phyloP scores from a whole-genome alignment of 192 early-diverging fungal species.

The Kickxella alabastrina region DNA sequence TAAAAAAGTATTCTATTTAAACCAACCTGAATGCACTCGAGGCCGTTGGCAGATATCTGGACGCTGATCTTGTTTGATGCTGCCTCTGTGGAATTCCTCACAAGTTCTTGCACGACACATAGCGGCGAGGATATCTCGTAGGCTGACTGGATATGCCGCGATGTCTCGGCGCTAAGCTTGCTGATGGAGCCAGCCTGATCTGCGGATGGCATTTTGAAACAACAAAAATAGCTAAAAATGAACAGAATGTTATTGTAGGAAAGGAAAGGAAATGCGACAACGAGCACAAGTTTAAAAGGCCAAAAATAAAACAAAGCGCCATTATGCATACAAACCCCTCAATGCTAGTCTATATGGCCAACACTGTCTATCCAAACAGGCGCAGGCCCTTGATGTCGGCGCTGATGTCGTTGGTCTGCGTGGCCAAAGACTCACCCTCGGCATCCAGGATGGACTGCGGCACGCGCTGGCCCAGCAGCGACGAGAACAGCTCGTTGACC shows the following conservation, averaged over 20 bases:
- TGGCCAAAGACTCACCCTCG: constrained; percentile 26
- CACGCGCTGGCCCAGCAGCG: constrained; percentile 70
- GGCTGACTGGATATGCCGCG: constrained; percentile 24
- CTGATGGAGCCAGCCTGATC: not conserved
- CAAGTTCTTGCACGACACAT: constrained; percentile 33
- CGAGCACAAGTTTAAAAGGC: no score
- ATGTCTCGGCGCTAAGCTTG: constrained; percentile 9
- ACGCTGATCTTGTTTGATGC: constrained; percentile 18
- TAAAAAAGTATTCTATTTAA: no score
- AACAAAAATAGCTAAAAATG: no score
- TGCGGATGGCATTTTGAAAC: no score
- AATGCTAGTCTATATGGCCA: not conserved
- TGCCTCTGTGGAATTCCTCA: constrained; percentile 20
- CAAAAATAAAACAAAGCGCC: no score
- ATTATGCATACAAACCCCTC: no score
- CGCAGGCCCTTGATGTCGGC: constrained; percentile 26
- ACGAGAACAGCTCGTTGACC: constrained; percentile 85
- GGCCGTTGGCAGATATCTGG: constrained; percentile 3
- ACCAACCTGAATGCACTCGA: constrained; percentile 31
- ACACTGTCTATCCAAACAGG: constrained; percentile 27
- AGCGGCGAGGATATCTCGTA: constrained; percentile 19
- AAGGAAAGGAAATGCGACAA: no score
- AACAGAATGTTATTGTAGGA: no score
- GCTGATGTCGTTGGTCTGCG: constrained; percentile 14
- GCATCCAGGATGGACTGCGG: constrained; percentile 42